These are phyloP conservation scores for Chlorella sp. DNA, from an alignment of 139 green algal genomes.

Conservation along the genomic window DNA sequence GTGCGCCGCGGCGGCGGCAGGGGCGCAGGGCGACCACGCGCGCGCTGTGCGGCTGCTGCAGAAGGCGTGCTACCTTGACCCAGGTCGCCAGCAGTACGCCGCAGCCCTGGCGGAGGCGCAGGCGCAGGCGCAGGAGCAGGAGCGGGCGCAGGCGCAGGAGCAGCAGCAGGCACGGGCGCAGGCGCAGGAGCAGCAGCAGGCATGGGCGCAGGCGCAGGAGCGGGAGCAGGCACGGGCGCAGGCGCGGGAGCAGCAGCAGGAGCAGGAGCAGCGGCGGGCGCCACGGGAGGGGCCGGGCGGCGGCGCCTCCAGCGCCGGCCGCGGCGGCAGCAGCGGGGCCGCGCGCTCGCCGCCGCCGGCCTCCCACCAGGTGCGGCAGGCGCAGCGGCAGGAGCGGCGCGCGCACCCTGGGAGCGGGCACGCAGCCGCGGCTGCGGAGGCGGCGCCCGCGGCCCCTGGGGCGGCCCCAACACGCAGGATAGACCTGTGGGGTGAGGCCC, in stretches of 20 bases:
- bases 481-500: no score
- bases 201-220: background rate
- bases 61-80: slow-evolving; percentile 24
- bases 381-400: background rate
- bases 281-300: no score
- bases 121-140: background rate
- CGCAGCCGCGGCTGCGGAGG: no score
- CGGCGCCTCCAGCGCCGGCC: background rate
- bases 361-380: background rate
- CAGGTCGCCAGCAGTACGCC: background rate
- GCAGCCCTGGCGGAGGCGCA: slow-evolving; percentile 1
- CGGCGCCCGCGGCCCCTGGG: no score
- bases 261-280: background rate
- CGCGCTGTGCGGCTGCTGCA: slow-evolving; percentile 6
- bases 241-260: slow-evolving; percentile 5
- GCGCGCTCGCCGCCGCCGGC: no score
- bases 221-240: background rate
- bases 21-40: background rate
- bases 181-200: background rate
- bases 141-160: background rate
- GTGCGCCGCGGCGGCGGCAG: background rate
- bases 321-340: background rate
- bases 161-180: background rate
- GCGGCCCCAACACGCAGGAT: no score
- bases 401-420: background rate